These are phyloP conservation scores for Schrenkiella parvula DNA, from an alignment of 345 rosid species.

Conservation along the genomic window DNA sequence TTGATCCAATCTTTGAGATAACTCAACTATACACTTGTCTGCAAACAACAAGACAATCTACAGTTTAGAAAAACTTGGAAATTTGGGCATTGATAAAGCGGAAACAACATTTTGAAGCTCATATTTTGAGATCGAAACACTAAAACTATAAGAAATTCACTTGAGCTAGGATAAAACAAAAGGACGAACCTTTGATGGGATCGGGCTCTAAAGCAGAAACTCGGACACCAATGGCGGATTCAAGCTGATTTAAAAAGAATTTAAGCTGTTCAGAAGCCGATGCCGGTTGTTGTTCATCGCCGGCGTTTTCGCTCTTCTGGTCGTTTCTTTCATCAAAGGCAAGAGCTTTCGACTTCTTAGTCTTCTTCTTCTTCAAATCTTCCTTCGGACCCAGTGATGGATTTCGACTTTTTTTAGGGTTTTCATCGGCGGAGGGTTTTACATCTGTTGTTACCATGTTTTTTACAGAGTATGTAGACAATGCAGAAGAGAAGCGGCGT, in stretches of 20 bases:
- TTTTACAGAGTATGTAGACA: background rate
- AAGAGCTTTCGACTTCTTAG: conserved; percentile 11
- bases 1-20: conserved; percentile 38
- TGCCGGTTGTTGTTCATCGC: conserved; percentile 8
- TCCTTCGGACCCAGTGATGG: conserved; percentile 26
- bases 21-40: conserved; percentile 62
- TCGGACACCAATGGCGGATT: conserved; percentile 52
- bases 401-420: conserved; percentile 3
- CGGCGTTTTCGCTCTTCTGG: background rate
- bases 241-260: conserved; percentile 48
- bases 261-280: conserved; percentile 48
- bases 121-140: background rate
- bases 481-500: conserved; percentile 26
- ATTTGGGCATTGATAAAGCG: background rate
- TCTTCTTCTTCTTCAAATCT: conserved; percentile 24
- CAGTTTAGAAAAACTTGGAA: background rate
- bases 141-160: background rate
- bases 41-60: background rate
- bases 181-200: conserved; percentile 46
- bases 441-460: conserved; percentile 8
- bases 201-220: conserved; percentile 74
- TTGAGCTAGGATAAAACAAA: background rate
- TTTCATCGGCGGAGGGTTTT: conserved; percentile 21
- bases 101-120: background rate
- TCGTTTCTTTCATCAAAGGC: conserved; percentile 15